Evolutionary conservation across 2,329 filamentous ascomycete genomes (phyloP).

Genomic region (Claviceps digitariae): DNA sequence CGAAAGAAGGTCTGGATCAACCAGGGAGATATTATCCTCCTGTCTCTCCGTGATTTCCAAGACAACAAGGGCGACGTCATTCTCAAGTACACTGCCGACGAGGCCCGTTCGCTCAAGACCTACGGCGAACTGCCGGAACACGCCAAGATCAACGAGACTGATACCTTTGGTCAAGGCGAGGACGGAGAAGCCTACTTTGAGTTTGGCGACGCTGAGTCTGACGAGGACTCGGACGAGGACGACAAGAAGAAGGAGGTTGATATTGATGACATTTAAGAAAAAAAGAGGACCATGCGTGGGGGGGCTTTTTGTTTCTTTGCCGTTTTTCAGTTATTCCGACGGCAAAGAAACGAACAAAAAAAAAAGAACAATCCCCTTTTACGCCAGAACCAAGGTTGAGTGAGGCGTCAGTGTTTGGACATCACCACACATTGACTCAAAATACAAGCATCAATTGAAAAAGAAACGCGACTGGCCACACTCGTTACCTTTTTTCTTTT

Average conservation of each 20-base stretch:
- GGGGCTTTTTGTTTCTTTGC: not conserved
- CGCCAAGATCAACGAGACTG: constrained; percentile 99
- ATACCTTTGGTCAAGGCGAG: constrained; percentile 82
- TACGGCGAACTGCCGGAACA: constrained; percentile 95
- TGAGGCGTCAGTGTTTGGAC: not conserved
- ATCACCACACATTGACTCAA: not conserved
- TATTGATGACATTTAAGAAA: constrained; percentile 78
- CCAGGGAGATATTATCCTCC: constrained; percentile 86
- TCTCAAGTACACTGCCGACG: constrained; percentile 91
- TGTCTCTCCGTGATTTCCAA: constrained; percentile 83
- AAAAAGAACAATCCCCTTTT: not conserved
- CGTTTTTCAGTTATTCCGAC: not conserved
- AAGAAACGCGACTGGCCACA: constrained; percentile 4
- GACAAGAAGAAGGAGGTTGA: constrained; percentile 67
- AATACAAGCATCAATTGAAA: not conserved
- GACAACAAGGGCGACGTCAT: constrained; percentile 96
- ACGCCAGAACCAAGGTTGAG: not conserved
- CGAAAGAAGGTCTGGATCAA: constrained; percentile 99
- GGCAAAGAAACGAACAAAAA: not conserved
- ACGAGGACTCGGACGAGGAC: constrained; percentile 38
- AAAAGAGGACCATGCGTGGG: not conserved
- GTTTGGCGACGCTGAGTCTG: constrained; percentile 82
- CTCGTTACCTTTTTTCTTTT: constrained; percentile 1
- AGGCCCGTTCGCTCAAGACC: constrained; percentile 87
- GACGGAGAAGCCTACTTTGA: constrained; percentile 96